Evolutionary conservation across 352 stramenopile species (phyloP).

Genomic region (Globisporangium middletonii): DNA sequence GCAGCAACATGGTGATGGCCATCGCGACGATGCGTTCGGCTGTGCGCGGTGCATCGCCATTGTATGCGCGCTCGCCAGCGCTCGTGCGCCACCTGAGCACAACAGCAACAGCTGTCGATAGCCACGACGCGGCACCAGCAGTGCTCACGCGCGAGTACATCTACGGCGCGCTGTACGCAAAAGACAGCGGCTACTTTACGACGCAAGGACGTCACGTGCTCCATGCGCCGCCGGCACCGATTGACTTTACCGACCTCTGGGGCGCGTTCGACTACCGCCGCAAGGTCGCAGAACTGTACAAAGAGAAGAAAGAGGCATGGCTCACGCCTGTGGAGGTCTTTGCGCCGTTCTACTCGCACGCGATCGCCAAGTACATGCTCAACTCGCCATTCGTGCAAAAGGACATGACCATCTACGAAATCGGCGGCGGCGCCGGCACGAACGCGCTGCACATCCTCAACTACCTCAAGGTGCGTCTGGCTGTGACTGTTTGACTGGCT

Average conservation of each 20-base stretch:
- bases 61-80: too few relatives aligned
- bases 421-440: conserved; percentile 83
- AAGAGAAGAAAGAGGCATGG: conserved; percentile 70
- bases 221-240: conserved; percentile 44
- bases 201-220: conserved; percentile 70
- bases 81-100: background rate
- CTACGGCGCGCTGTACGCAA: conserved; percentile 72
- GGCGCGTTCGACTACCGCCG: conserved; percentile 68
- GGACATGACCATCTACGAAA: conserved; percentile 76
- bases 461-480: conserved; percentile 43
- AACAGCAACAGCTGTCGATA: background rate
- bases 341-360: conserved; percentile 81
- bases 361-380: conserved; percentile 86
- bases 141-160: conserved; percentile 83
- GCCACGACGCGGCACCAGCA: background rate
- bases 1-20: background rate
- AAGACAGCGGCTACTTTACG: conserved; percentile 78
- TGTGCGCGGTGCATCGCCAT: too few relatives aligned
- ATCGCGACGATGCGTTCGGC: background rate
- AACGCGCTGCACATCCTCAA: conserved; percentile 90
- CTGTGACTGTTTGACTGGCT: background rate
- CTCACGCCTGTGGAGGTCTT: conserved; percentile 90
- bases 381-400: conserved; percentile 53
- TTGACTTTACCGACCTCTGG: conserved; percentile 78
- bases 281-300: conserved; percentile 59